Evolutionary conservation across 2,329 filamentous ascomycete genomes (phyloP).

Genomic region (Xylariaceae sp.): DNA sequence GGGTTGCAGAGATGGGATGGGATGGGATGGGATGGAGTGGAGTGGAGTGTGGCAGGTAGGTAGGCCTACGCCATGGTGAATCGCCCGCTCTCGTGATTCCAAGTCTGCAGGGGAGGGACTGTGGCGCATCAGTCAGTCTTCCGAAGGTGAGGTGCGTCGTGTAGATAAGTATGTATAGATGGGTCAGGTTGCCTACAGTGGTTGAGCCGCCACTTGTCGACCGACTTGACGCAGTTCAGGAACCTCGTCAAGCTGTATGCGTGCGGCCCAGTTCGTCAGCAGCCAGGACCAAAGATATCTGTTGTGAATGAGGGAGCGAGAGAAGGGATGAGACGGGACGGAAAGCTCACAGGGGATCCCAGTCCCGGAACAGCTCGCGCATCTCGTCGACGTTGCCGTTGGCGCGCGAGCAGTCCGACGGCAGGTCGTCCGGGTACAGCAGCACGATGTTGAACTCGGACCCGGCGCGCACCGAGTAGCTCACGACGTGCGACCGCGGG

Average conservation of each 20-base stretch:
- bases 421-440: conserved; percentile 56
- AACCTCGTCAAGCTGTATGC: conserved; percentile 33
- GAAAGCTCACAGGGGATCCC: conserved; percentile 64
- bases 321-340: too few species aligned
- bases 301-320: too few species aligned
- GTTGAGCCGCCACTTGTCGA: conserved; percentile 66
- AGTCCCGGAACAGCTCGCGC: conserved; percentile 49
- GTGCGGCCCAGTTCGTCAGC: too few species aligned
- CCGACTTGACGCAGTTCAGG: conserved; percentile 43
- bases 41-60: conserved; percentile 20
- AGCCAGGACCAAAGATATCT: too few species aligned
- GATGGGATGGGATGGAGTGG: conserved; percentile 7
- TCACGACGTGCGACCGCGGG: conserved; percentile 52
- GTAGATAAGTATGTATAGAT: too few species aligned
- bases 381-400: conserved; percentile 53
- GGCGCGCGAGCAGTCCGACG: conserved; percentile 41
- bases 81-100: too few species aligned
- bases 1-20: too few species aligned
- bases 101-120: too few species aligned
- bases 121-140: too few species aligned
- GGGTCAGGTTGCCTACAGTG: conserved; percentile 30
- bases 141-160: too few species aligned
- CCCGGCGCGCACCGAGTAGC: conserved; percentile 53
- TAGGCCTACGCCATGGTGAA: too few species aligned
- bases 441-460: conserved; percentile 59